A percentile compares a stretch with the other conserved stretches of the same genome.
These are phyloP conservation scores for Drechslera avenae DNA, from an alignment of 2,329 filamentous ascomycete species.

Conservation along the genomic window DNA sequence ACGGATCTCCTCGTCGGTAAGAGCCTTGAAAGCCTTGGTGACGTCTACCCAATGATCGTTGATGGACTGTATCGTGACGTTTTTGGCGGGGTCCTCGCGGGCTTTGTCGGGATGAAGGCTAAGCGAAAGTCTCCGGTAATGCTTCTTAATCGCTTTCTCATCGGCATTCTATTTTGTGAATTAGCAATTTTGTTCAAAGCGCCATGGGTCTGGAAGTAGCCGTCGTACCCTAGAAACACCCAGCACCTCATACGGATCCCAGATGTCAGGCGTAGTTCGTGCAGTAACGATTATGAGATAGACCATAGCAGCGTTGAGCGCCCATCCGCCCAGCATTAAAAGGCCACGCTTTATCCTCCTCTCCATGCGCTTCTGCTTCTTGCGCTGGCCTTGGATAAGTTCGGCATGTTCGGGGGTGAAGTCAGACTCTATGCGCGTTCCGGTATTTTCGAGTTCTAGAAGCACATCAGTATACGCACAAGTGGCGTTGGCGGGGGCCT, in stretches of 20 bases:
- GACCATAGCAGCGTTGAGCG: slow-evolving; percentile 83
- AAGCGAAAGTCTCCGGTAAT: slow-evolving; percentile 84
- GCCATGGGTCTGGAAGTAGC: neutral
- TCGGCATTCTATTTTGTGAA: slow-evolving; percentile 66
- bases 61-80: slow-evolving; percentile 82
- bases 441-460: slow-evolving; percentile 75
- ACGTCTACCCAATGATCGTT: slow-evolving; percentile 92
- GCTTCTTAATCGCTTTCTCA: slow-evolving; percentile 90
- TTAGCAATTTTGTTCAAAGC: slow-evolving; percentile 22
- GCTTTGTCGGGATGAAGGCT: slow-evolving; percentile 94
- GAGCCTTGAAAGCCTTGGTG: slow-evolving; percentile 95
- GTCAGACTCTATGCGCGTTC: slow-evolving; percentile 78
- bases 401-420: slow-evolving; percentile 83
- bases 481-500: slow-evolving; percentile 6
- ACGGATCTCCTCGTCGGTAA: slow-evolving; percentile 95
- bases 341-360: slow-evolving; percentile 83
- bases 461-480: slow-evolving; percentile 17
- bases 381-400: slow-evolving; percentile 79
- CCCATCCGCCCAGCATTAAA: slow-evolving; percentile 77
- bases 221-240: slow-evolving; percentile 75
- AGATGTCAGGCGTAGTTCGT: slow-evolving; percentile 74
- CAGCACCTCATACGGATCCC: slow-evolving; percentile 96
- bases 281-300: slow-evolving; percentile 87
- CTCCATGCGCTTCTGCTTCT: slow-evolving; percentile 87
- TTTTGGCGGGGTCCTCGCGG: slow-evolving; percentile 79